Evolutionary conservation across 2,329 filamentous ascomycete species (phyloP), one percentile per base, ranked within the genome.

Genomic region (Phoma sp.): DNA sequence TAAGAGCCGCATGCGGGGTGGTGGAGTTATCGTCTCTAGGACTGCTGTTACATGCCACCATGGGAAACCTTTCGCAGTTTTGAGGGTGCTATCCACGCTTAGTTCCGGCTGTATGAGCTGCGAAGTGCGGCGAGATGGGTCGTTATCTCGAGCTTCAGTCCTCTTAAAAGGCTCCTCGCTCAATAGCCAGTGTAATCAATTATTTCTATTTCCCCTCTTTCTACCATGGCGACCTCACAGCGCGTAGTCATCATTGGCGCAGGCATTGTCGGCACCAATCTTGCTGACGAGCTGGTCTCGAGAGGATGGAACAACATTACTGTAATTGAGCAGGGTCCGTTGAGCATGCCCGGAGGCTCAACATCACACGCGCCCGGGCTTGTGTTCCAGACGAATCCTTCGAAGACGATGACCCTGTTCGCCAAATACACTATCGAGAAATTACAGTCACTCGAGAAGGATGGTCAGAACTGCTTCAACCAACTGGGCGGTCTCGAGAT

Each of bases 311-410:
- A 69, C 47, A 73, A 87, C 68, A 85, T 88, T 68, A 87, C 85
- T 15, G 85, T 88, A 42, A 74, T 88, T 57, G 85, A 88, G 59
- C 85, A 88, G 69, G 85, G 85, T 0, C 85, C 85, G 2, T 68
- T 88, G 59, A 74, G 78, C 53, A 82, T 87, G 79, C 85, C 85
- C 0, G 85, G 86, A 21, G 85, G 85, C 37, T 88, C 86, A 23
- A 87, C 86, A 6, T 87, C 85, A 6, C 85, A 88, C 59, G 85
- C 85, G 4, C 85, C 85, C 0, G 85, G 85, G 0, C 77, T 88
- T 3, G 85, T 88, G 0, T 88, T 87, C 62, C 85, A 88, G 65
- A 87, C 83, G 7, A 87, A 83, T 43, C 69, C 76, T 1, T 84
- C 81, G 40, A 84, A 81, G 67, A 82, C 81, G 0, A 77, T 88